A percentile compares a stretch with the other conserved stretches of the same genome.
Conservation (phyloP, 75 land plant species). For the Cryptomeria japonica region DNA sequence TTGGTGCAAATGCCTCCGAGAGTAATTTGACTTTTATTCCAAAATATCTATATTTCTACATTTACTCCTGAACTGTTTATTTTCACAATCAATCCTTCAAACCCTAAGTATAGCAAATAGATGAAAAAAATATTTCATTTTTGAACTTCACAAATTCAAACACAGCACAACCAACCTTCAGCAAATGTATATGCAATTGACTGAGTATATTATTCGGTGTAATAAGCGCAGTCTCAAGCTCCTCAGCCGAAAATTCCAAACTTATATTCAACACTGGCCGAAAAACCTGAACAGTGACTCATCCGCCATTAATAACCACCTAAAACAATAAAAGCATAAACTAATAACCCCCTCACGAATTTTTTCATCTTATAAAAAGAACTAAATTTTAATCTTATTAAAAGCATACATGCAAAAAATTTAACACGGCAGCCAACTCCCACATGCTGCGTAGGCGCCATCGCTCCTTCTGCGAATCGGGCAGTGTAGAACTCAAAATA, state of each 20-base stretch:
- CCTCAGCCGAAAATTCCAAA: conserved; percentile 69
- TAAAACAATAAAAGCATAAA: not conserved
- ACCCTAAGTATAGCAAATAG: not conserved
- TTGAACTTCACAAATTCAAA: not conserved
- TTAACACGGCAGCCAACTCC: conserved; percentile 84
- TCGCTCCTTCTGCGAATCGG: conserved; percentile 61
- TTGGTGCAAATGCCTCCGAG: too few species aligned
- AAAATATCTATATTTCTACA: too few species aligned
- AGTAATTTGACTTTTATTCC: too few species aligned
- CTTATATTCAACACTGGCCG: conserved; percentile 58
- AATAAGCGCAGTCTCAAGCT: conserved; percentile 81
- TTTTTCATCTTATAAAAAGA: not conserved
- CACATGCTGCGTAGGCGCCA: conserved; percentile 81
- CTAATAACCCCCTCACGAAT: not conserved
- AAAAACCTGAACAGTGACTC: conserved; percentile 55
- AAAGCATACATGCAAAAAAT: conserved; percentile 71
- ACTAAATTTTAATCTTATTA: not conserved
- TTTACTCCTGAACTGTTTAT: not conserved
- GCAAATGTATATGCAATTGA: conserved; percentile 63
- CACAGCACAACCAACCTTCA: conserved; percentile 55
- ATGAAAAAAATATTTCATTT: not conserved
- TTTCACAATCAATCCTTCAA: not conserved
- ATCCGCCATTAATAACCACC: not conserved
- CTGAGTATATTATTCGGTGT: conserved; percentile 44
- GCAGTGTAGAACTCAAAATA: conserved; percentile 35